Conservation (phyloP, 2,329 filamentous ascomycete genomes). For the Metarhizium robertsii region DNA sequence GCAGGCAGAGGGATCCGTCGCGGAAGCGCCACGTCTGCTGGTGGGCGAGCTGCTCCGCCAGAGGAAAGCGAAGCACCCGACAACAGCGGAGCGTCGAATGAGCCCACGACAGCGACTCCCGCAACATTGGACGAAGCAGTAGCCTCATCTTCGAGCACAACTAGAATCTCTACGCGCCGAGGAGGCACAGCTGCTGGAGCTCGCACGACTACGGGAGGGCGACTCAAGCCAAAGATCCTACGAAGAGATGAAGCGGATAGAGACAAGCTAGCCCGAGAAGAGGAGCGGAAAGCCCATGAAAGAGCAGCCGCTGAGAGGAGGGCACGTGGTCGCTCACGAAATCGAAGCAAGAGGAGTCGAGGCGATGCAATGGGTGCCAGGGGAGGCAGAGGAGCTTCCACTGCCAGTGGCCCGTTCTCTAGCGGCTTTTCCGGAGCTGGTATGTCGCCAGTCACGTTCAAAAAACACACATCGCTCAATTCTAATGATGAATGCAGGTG, state of each 20-base stretch:
- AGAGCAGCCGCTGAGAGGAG: slow-evolving; percentile 30
- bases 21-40: slow-evolving; percentile 18
- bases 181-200: slow-evolving; percentile 25
- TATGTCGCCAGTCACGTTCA: slow-evolving; percentile 1
- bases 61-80: slow-evolving; percentile 17
- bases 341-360: slow-evolving; percentile 32
- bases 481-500: slow-evolving; percentile 10
- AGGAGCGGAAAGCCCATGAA: slow-evolving; percentile 32
- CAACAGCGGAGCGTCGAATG: slow-evolving; percentile 9
- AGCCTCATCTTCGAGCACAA: slow-evolving; percentile 13
- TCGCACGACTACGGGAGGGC: slow-evolving; percentile 24
- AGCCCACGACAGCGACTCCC: slow-evolving; percentile 10
- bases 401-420: slow-evolving; percentile 31
- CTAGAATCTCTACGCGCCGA: slow-evolving; percentile 16
- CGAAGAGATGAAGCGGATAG: slow-evolving; percentile 41
- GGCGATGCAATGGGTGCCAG: slow-evolving; percentile 34
- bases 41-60: slow-evolving; percentile 7
- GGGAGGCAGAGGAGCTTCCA: slow-evolving; percentile 25
- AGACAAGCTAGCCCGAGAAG: slow-evolving; percentile 34
- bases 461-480: not conserved
- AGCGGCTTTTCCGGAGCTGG: slow-evolving; percentile 18
- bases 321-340: slow-evolving; percentile 28
- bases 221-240: slow-evolving; percentile 39
- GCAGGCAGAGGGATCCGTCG: slow-evolving; percentile 22
- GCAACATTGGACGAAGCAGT: slow-evolving; percentile 11